Evolutionary conservation across 306 rosid genomes (phyloP).

Genomic region (Prunus davidiana): DNA sequence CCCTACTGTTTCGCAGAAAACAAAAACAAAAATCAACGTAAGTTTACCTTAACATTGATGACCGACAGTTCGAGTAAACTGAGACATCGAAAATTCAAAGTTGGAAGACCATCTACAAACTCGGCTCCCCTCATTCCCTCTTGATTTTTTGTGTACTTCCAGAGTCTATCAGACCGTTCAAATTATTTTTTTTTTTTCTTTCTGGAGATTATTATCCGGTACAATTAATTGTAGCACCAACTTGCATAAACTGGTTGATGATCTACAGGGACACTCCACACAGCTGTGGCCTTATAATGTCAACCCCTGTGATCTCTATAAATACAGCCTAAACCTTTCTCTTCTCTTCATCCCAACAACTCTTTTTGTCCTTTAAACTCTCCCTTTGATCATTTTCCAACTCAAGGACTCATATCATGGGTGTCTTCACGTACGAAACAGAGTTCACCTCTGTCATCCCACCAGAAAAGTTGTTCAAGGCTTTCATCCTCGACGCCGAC

Average conservation of each 20-base stretch:
- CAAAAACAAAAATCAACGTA: too few relatives aligned
- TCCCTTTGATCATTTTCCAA: neutral
- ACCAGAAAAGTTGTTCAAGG: constrained; percentile 37
- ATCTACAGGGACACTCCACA: neutral
- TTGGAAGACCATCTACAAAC: neutral
- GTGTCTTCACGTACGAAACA: constrained; percentile 30
- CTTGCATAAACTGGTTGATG: neutral
- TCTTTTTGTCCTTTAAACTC: neutral
- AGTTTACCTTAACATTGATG: neutral
- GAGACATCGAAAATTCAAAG: neutral
- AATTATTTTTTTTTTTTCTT: neutral
- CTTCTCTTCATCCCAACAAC: constrained; percentile 1
- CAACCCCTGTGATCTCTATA: neutral
- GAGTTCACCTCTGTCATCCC: constrained; percentile 25
- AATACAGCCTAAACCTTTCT: neutral
- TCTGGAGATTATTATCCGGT: neutral
- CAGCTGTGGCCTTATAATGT: neutral
- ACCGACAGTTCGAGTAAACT: neutral
- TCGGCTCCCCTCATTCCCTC: neutral
- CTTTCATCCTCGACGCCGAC: constrained; percentile 31
- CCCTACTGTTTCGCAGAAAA: too few relatives aligned
- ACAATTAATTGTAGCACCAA: neutral
- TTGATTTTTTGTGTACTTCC: too few relatives aligned
- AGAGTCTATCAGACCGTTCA: neutral
- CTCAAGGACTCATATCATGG: constrained; percentile 22